Base-by-base conservation (phyloP, 805 yeast species). In the Priceomyces haplophilus region DNA sequence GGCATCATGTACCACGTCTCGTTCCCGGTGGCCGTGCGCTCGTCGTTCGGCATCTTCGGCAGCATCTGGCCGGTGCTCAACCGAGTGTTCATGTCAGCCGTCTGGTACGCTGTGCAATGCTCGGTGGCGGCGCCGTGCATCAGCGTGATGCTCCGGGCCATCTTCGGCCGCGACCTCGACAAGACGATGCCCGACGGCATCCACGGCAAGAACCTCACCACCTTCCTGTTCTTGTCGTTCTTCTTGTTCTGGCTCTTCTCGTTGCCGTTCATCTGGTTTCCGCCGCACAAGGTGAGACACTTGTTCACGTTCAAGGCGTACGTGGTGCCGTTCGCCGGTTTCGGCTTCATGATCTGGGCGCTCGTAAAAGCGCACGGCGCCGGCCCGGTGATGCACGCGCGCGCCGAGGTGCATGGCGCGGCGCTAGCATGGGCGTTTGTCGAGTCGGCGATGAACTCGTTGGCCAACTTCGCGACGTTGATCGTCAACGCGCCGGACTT, bases 401-500 rank as follows among this genome's bases (percentile, higher is more conserved):
- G 69, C 5, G 52, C 62, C 2, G 55, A 67, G 0, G 60, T 83
- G n/a, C 58, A 65, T 16, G 86, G 89, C 7, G 65, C 80, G 11
- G 83, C 65, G 2, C 77, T 82, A 49, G 88, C 79, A 19, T 89
- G 97, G 97, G 88, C 86, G 0, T 88, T 88, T 58, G 78, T 88
- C 41, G 74, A 75, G 52, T 79, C 91, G 4, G 72, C 82, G 24
- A 85, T 89, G 95, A 83, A 82, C 64, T 75, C 89, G 16, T 67
- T 88, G 48, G 86, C 95, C 20, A 88, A 88, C 65, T 88, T 88
- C 57, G 93, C 95, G 4, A 85, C 96, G n/a, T 74, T 88, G 55
- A 85, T 89, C 56, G 77, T 85, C 41, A 88, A 88, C 65, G 86
- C 93, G 12, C 95, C 96, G 1, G 97, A 88, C 69, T 88, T 88